Evolutionary conservation across 2,329 filamentous ascomycete genomes (phyloP), one percentile per base, ranked within the genome.

Genomic region (Volutella citrinella): DNA sequence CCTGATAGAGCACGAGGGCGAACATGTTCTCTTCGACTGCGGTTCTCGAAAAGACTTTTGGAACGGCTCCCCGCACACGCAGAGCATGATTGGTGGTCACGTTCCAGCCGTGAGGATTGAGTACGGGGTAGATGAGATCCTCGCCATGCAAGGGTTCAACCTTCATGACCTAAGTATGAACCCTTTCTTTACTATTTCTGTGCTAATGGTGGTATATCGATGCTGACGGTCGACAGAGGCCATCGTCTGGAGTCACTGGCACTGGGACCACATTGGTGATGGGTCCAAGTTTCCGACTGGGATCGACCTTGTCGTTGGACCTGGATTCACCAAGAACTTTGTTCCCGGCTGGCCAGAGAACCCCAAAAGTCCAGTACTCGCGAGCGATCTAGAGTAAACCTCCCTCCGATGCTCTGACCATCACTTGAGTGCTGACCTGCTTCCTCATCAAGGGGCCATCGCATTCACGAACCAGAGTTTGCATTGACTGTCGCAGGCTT

Each of bases 181-280:
- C n/a, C n/a, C n/a, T n/a, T n/a, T n/a, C n/a, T n/a, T n/a, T n/a
- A n/a, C n/a, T n/a, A n/a, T n/a, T n/a, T n/a, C n/a, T n/a, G n/a
- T n/a, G n/a, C n/a, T n/a, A n/a, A n/a, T n/a, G n/a, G n/a, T n/a
- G n/a, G n/a, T n/a, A n/a, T n/a, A n/a, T n/a, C 10, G 14, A 9
- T 5, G 10, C 12, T 27, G 14, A 15, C 10, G 14, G 5, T 19
- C 14, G 11, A 25, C 17, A 30, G 49, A 51, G 16, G 43, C 40
- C 14, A 39, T 52, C 9, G 36, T 55, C 3, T 55, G 51, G 51
- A 52, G 48, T 15, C 51, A 55, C 16, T 50, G 42, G 9, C 51
- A 55, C 21, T 49, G 41, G 13, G 52, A 55, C 15, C 52, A 55
- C 27, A 43, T 43, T 10, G 52, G 52, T 11, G 49, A 54, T 14